Percentiles rank a stretch among this genome's conserved stretches.
Evolutionary conservation across 2,329 filamentous ascomycete species (phyloP).

Genomic region (Chaetomiaceae sp.): DNA sequence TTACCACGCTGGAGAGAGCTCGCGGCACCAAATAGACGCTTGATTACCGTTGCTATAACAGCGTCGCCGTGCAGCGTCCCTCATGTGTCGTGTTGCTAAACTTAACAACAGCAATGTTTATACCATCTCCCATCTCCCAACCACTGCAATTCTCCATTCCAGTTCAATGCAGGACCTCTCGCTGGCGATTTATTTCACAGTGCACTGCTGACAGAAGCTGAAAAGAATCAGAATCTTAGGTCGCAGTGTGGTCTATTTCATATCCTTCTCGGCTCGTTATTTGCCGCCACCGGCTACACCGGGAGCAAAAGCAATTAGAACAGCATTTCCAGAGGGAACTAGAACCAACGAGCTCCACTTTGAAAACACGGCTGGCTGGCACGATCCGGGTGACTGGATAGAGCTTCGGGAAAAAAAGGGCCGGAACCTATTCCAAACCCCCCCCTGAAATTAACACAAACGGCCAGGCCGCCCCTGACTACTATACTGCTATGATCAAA

Average conservation of each 20-base stretch:
- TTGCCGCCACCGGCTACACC: conserved; percentile 10
- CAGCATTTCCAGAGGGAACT: neutral
- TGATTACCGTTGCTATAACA: neutral
- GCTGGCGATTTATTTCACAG: neutral
- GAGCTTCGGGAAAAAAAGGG: neutral
- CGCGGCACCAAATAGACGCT: conserved; percentile 6
- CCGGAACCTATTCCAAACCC: neutral
- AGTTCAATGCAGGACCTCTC: neutral
- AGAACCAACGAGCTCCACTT: neutral
- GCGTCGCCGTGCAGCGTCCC: neutral
- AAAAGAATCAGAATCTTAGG: neutral
- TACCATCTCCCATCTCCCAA: neutral
- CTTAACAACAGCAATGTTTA: neutral
- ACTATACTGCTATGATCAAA: neutral
- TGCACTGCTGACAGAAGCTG: neutral
- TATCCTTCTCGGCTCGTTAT: neutral
- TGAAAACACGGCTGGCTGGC: neutral
- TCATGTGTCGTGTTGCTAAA: conserved; percentile 1
- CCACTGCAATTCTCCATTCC: neutral
- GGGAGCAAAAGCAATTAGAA: conserved; percentile 1
- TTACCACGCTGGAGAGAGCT: neutral
- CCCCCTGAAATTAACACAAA: neutral
- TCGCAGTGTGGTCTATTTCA: neutral
- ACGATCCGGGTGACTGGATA: neutral
- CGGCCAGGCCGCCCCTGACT: neutral